Evolutionary conservation across 192 early-diverging fungal species (phyloP).

Genomic region (Diversispora epigaea): DNA sequence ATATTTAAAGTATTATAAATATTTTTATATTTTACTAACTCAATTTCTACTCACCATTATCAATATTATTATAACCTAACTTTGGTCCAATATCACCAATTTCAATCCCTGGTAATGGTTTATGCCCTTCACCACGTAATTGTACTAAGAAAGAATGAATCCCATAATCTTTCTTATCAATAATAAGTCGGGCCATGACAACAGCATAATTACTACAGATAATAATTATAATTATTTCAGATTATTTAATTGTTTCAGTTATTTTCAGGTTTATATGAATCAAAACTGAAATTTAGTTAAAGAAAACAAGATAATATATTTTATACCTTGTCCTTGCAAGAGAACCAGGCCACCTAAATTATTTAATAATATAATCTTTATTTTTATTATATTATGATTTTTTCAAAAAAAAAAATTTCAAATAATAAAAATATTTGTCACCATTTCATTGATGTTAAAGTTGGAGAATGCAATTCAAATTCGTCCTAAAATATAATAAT

Average conservation of each 20-base stretch:
- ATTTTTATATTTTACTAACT: too few species aligned
- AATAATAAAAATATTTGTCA: conserved; percentile 16
- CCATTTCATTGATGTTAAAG: conserved; percentile 80
- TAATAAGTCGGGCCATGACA: conserved; percentile 77
- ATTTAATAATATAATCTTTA: too few species aligned
- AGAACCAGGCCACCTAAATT: conserved; percentile 72
- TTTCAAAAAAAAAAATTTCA: background rate
- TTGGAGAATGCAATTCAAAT: conserved; percentile 75
- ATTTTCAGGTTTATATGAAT: too few species aligned
- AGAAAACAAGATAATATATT: background rate
- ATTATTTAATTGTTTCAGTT: too few species aligned
- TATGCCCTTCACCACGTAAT: conserved; percentile 43
- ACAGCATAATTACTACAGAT: conserved; percentile 60
- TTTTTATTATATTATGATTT: background rate
- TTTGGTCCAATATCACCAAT: conserved; percentile 57
- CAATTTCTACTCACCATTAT: conserved; percentile 28
- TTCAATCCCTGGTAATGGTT: conserved; percentile 38
- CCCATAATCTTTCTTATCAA: conserved; percentile 66
- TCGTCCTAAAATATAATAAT: conserved; percentile 51
- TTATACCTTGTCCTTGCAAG: conserved; percentile 60
- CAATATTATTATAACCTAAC: conserved; percentile 63
- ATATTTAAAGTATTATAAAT: too few species aligned
- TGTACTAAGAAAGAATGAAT: conserved; percentile 57
- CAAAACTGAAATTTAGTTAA: too few species aligned
- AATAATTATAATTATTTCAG: too few species aligned